Base-by-base conservation (phyloP, 1,284 basidiomycete species). In the Vanrija sp. region DNA sequence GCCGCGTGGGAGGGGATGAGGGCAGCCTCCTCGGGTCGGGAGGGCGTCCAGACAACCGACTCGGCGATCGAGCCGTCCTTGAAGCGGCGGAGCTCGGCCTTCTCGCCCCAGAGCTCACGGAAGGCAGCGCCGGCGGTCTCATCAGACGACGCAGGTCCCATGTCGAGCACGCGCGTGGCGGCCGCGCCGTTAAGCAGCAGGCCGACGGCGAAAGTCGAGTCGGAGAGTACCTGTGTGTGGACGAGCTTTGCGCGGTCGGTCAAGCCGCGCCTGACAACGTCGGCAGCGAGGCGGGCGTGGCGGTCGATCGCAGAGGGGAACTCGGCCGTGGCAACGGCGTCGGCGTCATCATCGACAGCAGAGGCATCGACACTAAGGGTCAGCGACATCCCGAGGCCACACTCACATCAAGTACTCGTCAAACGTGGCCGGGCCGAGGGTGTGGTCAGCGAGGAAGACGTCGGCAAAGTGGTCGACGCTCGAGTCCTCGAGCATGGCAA, bases 31-130 rank as follows among this genome's bases (percentile, higher is more conserved):
- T 91, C 88, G 0, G 72, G 73, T n/a, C 75, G 62, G 4, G 66
- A 45, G 2, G 77, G 64, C 19, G 79, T 75, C 96, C 96, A 99
- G 0, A 98, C 92, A 14, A 98, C 91, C 68, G 89, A 92, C 73
- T 98, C 91, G 7, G 84, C 73, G 59, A 98, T 98, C 6, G 87
- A 82, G 0, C 95, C 95, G 67, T 98, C 94, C 72, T 97, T 94
- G 81, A 98, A 99, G 18, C 95, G 84, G n/a, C 96, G 83, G 19
- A 98, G 78, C 71, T 98, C 95, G 0, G 94, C 86, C 69, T 90
- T 89, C 46, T 84, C 80, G 1, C 94, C 95, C 96, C 96, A 99
- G 59, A 98, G 81, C 3, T 84, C 81, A 36, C 86, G 83, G 80
- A 97, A 99, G 2, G 77, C 78, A 41, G 81, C 77, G 25, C 55